Percentiles rank a stretch among this genome's conserved stretches.
phyloP scores from a whole-genome alignment of 2,329 filamentous ascomycete genomes.

The Coniochaeta sp. region DNA sequence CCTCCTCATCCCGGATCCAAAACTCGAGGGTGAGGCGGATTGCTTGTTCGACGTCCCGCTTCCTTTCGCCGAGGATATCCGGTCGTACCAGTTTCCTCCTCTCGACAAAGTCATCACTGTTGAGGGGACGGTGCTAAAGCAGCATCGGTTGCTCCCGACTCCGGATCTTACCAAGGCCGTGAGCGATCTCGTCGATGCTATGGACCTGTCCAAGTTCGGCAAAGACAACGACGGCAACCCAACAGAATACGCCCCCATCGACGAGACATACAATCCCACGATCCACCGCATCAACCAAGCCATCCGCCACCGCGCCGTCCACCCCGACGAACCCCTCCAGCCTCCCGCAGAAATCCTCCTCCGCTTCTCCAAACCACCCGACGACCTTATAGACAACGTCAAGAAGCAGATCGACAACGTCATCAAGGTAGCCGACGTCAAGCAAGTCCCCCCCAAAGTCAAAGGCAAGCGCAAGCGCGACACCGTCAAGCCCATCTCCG shows the following conservation, averaged over 20 bases:
- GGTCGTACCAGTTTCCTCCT: constrained; percentile 85
- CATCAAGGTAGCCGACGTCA: constrained; percentile 66
- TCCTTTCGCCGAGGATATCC: constrained; percentile 87
- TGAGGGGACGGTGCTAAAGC: constrained; percentile 70
- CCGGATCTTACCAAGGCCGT: constrained; percentile 71
- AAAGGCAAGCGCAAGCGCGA: constrained; percentile 68
- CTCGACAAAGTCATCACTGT: constrained; percentile 82
- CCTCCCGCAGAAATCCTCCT: constrained; percentile 58
- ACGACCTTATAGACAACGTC: constrained; percentile 55
- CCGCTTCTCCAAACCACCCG: constrained; percentile 66
- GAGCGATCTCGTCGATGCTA: constrained; percentile 85
- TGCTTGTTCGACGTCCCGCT: constrained; percentile 84
- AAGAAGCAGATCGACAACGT: constrained; percentile 54
- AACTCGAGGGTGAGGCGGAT: constrained; percentile 67
- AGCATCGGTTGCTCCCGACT: constrained; percentile 77
- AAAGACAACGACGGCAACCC: constrained; percentile 65
- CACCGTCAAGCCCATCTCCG: constrained; percentile 74
- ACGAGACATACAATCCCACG: constrained; percentile 76
- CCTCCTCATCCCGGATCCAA: constrained; percentile 65
- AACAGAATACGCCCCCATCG: constrained; percentile 66
- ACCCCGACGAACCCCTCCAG: constrained; percentile 58
- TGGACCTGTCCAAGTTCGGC: constrained; percentile 73
- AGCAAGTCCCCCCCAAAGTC: constrained; percentile 77
- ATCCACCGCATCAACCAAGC: constrained; percentile 88
- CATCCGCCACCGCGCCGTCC: constrained; percentile 72